A percentile compares a stretch with the other conserved stretches of the same genome.
phyloP scores from a whole-genome alignment of 2,329 filamentous ascomycete genomes.

The Neofusicoccum umdonicola region DNA sequence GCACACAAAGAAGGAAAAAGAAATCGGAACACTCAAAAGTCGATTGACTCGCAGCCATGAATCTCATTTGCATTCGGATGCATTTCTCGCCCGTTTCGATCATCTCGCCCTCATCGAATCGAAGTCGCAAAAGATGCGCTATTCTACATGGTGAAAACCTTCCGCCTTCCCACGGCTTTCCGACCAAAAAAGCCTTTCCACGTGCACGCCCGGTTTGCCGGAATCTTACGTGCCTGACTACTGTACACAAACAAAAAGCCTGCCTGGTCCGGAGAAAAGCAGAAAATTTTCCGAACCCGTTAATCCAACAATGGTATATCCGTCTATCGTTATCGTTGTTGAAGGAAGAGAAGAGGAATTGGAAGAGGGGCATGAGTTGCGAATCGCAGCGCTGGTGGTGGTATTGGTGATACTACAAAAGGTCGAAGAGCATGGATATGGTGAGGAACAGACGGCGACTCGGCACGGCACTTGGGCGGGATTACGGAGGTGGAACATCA shows the following conservation, averaged over 20 bases:
- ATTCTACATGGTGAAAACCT: conserved; percentile 7
- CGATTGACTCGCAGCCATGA: background rate
- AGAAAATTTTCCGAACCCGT: background rate
- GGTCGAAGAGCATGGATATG: background rate
- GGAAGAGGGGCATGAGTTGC: background rate
- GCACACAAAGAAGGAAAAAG: background rate
- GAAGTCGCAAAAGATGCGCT: background rate
- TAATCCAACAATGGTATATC: conserved; percentile 12
- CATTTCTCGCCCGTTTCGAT: background rate
- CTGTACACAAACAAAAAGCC: conserved; percentile 9
- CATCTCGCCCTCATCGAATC: background rate
- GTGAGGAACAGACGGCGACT: background rate
- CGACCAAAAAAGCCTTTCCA: background rate
- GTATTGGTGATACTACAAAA: background rate
- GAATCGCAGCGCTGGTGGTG: background rate
- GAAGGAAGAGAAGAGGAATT: background rate
- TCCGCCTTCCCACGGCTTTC: background rate
- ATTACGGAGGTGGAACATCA: background rate
- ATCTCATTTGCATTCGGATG: conserved; percentile 3
- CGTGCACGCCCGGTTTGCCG: background rate
- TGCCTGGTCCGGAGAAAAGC: background rate
- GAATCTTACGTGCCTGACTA: background rate
- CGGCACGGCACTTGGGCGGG: conserved; percentile 4
- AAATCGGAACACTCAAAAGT: background rate
- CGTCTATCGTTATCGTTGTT: conserved; percentile 11